Conservation (phyloP, 352 stramenopile species). For the Pythium aquatile region DNA sequence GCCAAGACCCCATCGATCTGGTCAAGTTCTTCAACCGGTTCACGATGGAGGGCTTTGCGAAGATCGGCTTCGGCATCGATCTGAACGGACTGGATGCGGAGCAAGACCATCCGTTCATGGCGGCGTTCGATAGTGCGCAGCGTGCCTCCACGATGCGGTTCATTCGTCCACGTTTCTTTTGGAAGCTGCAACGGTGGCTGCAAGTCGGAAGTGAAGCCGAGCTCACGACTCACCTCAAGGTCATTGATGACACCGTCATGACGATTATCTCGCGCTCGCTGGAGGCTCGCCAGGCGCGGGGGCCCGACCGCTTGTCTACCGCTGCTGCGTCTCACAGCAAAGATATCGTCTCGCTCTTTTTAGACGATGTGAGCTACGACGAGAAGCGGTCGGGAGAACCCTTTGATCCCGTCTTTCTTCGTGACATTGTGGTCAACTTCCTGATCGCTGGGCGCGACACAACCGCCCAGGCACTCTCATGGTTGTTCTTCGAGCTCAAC, state of each 20-base stretch:
- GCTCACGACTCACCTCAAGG: constrained; percentile 19
- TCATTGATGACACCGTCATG: constrained; percentile 29
- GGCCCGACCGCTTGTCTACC: neutral
- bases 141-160: constrained; percentile 16
- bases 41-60: constrained; percentile 31
- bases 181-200: constrained; percentile 34
- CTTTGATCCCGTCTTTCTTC: constrained; percentile 33
- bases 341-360: constrained; percentile 27
- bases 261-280: constrained; percentile 43
- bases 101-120: constrained; percentile 23
- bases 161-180: constrained; percentile 36
- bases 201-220: constrained; percentile 18
- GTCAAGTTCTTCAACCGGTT: constrained; percentile 25
- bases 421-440: constrained; percentile 56
- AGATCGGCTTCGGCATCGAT: constrained; percentile 31
- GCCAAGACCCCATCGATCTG: constrained; percentile 19
- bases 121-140: constrained; percentile 24
- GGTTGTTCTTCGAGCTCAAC: constrained; percentile 48
- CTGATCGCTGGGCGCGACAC: constrained; percentile 57
- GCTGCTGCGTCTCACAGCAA: neutral
- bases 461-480: constrained; percentile 44
- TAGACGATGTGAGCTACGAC: constrained; percentile 22
- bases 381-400: constrained; percentile 2
- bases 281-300: constrained; percentile 8
- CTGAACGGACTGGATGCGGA: constrained; percentile 15